These are phyloP conservation scores for Elasticomyces elasticus DNA, from an alignment of 495 filamentous ascomycete genomes.

Conservation along the genomic window DNA sequence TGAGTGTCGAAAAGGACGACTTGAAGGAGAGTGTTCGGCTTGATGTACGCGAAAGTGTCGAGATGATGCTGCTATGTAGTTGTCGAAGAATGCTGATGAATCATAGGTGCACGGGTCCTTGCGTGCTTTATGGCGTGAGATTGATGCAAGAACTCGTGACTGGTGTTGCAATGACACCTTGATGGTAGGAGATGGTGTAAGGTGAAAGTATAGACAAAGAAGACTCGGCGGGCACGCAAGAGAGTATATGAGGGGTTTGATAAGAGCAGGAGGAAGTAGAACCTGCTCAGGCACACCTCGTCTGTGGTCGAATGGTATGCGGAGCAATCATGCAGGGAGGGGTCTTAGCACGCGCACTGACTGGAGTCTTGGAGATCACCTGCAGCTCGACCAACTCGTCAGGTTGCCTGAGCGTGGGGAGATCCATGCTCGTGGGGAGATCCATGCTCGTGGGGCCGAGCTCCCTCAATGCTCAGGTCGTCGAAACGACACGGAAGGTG, in stretches of 20 bases:
- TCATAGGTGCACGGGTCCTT: conserved; percentile 12
- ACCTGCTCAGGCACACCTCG: conserved; percentile 8
- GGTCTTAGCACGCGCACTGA: neutral
- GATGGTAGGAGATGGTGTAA: conserved; percentile 9
- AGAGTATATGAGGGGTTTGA: conserved; percentile 6
- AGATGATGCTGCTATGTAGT: conserved; percentile 2
- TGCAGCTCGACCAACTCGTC: neutral
- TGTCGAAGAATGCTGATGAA: conserved; percentile 7
- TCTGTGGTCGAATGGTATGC: conserved; percentile 5
- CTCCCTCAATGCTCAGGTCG: neutral
- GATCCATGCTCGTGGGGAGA: neutral
- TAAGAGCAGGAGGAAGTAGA: neutral
- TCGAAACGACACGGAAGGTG: neutral
- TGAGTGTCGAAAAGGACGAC: neutral
- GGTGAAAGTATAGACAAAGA: neutral
- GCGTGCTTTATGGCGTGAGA: conserved; percentile 7
- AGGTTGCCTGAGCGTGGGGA: neutral
- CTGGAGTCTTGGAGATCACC: neutral
- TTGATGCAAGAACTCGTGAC: neutral
- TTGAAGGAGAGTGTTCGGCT: neutral
- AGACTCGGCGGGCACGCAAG: neutral
- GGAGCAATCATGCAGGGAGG: neutral
- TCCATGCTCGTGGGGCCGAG: neutral
- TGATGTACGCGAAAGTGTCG: neutral
- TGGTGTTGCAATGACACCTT: neutral